Evolutionary conservation across 768 basidiomycete species (phyloP), one percentile per base, ranked within the genome.

Genomic region (Rossbeevera mucosa): DNA sequence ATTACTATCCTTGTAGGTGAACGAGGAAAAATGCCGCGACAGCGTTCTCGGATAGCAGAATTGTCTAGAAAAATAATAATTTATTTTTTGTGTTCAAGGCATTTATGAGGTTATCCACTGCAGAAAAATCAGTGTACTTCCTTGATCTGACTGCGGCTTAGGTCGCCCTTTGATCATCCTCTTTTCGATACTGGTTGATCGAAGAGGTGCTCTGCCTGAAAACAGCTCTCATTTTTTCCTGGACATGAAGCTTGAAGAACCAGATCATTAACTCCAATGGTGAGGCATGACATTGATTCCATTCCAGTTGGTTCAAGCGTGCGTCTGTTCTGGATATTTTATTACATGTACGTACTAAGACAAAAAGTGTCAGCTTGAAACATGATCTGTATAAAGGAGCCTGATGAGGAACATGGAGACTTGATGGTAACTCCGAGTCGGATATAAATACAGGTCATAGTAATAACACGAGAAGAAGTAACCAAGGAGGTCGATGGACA

Each of bases 401-500:
- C 24, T 26, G 43, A 44, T 44, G 44, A 8, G 26, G 26, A 24
- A 12, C 44, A 28, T 28, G 44, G n/a, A 38, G 44, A 44, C 25
- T n/a, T 36, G 44, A 41, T 41, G 40, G 21, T 21, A 4, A 38
- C 11, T 41, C 21, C 21, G 40, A 44, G n/a, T 9, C 9, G 25
- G 50, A 28, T 31, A 51, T 51, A 52, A 52, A 52, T 52, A 51
- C 48, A 40, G 12, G 2, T 24, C 25, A 51, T 49, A 51, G 46
- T n/a, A 22, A 21, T 44, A 44, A 14, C 40, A 41, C 22, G 44
- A 28, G 7, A 3, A 9, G 20, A 16, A 31, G 49, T 51, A 41
- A 51, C 51, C 51, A 51, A 52, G 51, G 51, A 21, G 21, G 51
- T 36, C 14, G 51, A n/a, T 31, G 44, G 48, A 41, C 33, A 14